Evolutionary conservation across 2,329 filamentous ascomycete species (phyloP).

Genomic region (Nemania sp.): DNA sequence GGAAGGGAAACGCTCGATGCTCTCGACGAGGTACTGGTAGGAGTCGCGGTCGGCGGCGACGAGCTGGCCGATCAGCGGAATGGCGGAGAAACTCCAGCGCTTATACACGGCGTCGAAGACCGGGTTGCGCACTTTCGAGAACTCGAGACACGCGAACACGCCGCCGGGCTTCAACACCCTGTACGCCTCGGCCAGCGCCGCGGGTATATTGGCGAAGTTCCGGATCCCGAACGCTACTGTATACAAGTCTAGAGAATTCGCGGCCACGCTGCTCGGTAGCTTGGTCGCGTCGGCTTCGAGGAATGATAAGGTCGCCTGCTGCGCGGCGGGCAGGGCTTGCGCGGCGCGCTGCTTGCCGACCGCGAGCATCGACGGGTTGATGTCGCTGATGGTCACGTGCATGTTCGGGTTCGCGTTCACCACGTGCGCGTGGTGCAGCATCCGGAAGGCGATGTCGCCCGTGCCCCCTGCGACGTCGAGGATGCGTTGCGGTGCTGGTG

Average conservation of each 20-base stretch:
- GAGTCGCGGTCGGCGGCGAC: constrained; percentile 93
- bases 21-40: constrained; percentile 98
- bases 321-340: constrained; percentile 56
- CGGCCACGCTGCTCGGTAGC: constrained; percentile 61
- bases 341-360: constrained; percentile 82
- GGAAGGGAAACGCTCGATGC: constrained; percentile 88
- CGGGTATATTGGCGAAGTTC: constrained; percentile 92
- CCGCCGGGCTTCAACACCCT: constrained; percentile 92
- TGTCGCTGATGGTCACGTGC: constrained; percentile 89
- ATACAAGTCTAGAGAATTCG: constrained; percentile 81
- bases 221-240: constrained; percentile 97
- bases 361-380: constrained; percentile 91
- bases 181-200: constrained; percentile 79
- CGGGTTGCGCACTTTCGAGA: constrained; percentile 71
- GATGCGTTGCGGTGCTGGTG: constrained; percentile 65
- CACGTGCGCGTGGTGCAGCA: constrained; percentile 83
- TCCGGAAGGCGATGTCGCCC: constrained; percentile 95
- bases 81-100: constrained; percentile 92
- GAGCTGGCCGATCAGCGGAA: constrained; percentile 91
- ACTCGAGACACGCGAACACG: constrained; percentile 95
- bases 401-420: constrained; percentile 80
- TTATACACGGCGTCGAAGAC: constrained; percentile 88
- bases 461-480: constrained; percentile 97
- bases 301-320: constrained; percentile 68
- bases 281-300: constrained; percentile 89